phyloP scores from a whole-genome alignment of 345 rosid species.

The Ceriops decandra region DNA sequence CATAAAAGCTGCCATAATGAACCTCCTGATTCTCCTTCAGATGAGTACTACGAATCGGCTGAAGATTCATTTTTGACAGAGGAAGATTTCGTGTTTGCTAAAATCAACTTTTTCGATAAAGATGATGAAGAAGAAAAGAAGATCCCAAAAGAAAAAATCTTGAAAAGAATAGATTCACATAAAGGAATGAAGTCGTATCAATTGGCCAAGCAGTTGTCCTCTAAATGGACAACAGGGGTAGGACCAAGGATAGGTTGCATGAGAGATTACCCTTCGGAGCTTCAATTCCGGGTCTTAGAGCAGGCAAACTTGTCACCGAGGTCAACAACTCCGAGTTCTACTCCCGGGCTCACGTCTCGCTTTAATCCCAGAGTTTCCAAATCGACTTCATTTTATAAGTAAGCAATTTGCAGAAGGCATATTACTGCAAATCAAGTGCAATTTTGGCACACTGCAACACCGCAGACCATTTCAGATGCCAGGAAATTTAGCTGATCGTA shows the following conservation, averaged over 20 bases:
- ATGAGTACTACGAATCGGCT: constrained; percentile 70
- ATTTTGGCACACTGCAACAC: constrained; percentile 11
- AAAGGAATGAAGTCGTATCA: constrained; percentile 67
- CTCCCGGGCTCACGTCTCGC: constrained; percentile 14
- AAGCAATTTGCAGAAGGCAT: constrained; percentile 22
- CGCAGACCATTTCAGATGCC: constrained; percentile 6
- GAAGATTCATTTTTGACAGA: constrained; percentile 63
- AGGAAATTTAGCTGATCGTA: neutral
- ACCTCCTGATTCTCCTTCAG: constrained; percentile 29
- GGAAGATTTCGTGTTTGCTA: constrained; percentile 60
- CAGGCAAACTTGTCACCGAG: constrained; percentile 70
- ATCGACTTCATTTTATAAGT: constrained; percentile 16
- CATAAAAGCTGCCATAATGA: constrained; percentile 8
- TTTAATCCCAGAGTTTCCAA: constrained; percentile 12
- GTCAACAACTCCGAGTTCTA: constrained; percentile 15
- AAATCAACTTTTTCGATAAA: constrained; percentile 61
- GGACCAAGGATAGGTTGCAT: constrained; percentile 94
- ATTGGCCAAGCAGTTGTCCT: constrained; percentile 66
- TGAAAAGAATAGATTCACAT: constrained; percentile 74
- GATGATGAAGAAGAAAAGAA: constrained; percentile 46
- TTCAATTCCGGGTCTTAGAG: constrained; percentile 66
- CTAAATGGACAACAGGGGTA: constrained; percentile 86
- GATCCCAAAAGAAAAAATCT: constrained; percentile 63
- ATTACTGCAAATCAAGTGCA: constrained; percentile 14
- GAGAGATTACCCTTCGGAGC: constrained; percentile 91